phyloP scores from a whole-genome alignment of 2,329 filamentous ascomycete genomes.

The Exophiala sp. region DNA sequence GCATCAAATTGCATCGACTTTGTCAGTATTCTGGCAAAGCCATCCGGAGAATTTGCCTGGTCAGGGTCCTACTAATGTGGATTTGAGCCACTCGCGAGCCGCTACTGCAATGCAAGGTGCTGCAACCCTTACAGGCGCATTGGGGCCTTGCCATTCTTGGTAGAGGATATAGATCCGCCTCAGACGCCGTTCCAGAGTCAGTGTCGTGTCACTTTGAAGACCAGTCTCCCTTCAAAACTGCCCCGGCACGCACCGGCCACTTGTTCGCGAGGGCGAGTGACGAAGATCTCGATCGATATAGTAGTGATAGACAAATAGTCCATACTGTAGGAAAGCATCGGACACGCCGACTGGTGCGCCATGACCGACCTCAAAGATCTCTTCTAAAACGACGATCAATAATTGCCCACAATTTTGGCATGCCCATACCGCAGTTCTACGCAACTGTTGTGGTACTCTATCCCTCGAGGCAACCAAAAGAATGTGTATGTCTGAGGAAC shows the following conservation, averaged over 20 bases:
- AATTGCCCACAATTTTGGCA: too few relatives aligned
- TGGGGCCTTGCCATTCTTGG: not conserved
- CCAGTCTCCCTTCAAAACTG: not conserved
- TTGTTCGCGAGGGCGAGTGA: too few relatives aligned
- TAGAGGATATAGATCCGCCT: not conserved
- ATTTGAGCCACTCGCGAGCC: constrained; percentile 1
- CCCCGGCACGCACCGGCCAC: not conserved
- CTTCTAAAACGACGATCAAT: too few relatives aligned
- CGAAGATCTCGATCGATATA: too few relatives aligned
- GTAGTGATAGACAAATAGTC: too few relatives aligned
- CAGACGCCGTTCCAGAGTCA: not conserved
- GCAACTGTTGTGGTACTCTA: not conserved
- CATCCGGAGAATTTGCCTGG: constrained; percentile 11
- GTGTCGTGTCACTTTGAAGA: not conserved
- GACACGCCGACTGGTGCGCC: too few relatives aligned
- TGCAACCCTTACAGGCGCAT: not conserved
- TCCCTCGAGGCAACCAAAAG: not conserved
- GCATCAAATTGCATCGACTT: too few relatives aligned
- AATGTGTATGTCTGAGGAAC: not conserved
- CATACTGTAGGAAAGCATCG: too few relatives aligned
- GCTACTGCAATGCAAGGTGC: constrained; percentile 14
- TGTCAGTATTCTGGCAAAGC: not conserved
- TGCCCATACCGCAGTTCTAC: not conserved
- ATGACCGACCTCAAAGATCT: too few relatives aligned
- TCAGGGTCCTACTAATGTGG: not conserved